Conservation (phyloP, 2,329 filamentous ascomycete species). For the Chalaropsis ovoidea region DNA sequence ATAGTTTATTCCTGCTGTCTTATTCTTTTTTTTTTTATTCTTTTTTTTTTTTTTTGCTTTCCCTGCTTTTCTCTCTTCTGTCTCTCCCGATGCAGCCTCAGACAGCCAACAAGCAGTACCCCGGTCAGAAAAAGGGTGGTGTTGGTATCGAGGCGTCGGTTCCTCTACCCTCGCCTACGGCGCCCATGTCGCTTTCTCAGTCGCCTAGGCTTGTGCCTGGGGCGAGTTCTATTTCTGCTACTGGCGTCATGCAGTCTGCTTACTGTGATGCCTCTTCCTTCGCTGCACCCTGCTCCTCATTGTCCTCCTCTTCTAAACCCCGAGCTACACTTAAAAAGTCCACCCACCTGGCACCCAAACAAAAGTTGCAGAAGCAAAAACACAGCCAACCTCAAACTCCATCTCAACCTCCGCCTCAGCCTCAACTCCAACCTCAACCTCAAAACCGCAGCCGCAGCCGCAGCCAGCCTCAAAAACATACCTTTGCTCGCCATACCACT, state of each 20-base stretch:
- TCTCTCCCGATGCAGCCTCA: slow-evolving; percentile 19
- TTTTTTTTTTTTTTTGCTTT: neutral
- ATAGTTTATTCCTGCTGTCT: neutral
- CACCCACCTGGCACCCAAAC: slow-evolving; percentile 3
- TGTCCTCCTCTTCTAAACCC: slow-evolving; percentile 1
- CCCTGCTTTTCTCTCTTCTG: neutral
- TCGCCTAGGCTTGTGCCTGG: slow-evolving; percentile 13
- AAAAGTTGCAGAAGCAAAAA: slow-evolving; percentile 15
- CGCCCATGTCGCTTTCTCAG: slow-evolving; percentile 5
- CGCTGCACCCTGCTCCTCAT: slow-evolving; percentile 15
- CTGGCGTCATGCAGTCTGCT: slow-evolving; percentile 19
- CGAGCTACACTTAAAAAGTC: slow-evolving; percentile 12
- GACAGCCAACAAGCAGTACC: slow-evolving; percentile 17
- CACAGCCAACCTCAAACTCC: neutral
- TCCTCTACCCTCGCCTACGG: slow-evolving; percentile 11
- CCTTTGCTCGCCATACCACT: neutral
- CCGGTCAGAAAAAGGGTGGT: slow-evolving; percentile 16
- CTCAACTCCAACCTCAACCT: neutral
- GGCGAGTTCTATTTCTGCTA: slow-evolving; percentile 19
- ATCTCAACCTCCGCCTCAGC: too few species aligned
- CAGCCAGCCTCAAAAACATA: neutral
- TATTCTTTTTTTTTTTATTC: neutral
- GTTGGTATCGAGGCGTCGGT: neutral
- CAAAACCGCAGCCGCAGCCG: neutral
- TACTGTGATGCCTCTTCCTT: slow-evolving; percentile 4